These are phyloP conservation scores for Candida chauliodis DNA, from an alignment of 805 yeast species.

Conservation along the genomic window DNA sequence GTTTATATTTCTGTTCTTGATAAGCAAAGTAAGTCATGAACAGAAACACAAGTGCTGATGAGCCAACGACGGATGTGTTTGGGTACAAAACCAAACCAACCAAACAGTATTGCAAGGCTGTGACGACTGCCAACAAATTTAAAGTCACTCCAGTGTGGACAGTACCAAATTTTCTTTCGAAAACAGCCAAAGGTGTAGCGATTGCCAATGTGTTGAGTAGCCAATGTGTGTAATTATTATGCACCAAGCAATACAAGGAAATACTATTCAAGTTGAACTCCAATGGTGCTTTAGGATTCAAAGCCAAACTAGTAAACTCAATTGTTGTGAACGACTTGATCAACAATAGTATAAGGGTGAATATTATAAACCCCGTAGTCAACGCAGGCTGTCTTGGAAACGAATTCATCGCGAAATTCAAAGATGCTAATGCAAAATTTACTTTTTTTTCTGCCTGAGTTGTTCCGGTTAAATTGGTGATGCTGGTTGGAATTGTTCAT, in stretches of 20 bases:
- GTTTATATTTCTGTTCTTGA: conserved; percentile 34
- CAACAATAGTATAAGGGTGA: conserved; percentile 45
- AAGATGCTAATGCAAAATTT: neutral
- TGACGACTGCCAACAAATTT: conserved; percentile 63
- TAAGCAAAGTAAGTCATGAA: conserved; percentile 61
- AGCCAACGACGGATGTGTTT: conserved; percentile 54
- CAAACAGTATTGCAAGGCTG: conserved; percentile 62
- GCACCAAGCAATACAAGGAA: conserved; percentile 75
- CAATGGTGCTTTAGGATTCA: conserved; percentile 56
- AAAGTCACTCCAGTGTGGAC: conserved; percentile 79
- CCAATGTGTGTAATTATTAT: conserved; percentile 59
- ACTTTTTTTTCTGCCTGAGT: neutral
- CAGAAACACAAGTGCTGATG: conserved; percentile 73
- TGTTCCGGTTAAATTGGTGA: no score
- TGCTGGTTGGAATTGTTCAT: no score
- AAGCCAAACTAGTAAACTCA: conserved; percentile 36
- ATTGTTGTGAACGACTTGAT: conserved; percentile 22
- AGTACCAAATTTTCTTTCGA: conserved; percentile 76
- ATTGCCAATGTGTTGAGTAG: conserved; percentile 55
- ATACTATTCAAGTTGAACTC: conserved; percentile 44
- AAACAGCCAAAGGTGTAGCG: conserved; percentile 56
- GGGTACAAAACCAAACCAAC: conserved; percentile 52
- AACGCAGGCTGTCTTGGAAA: conserved; percentile 46
- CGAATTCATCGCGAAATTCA: neutral
- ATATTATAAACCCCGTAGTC: conserved; percentile 57